A percentile compares a stretch with the other conserved stretches of the same genome.
These are phyloP conservation scores for Cicer chorassanicum DNA, from an alignment of 306 rosid species.

Conservation along the genomic window DNA sequence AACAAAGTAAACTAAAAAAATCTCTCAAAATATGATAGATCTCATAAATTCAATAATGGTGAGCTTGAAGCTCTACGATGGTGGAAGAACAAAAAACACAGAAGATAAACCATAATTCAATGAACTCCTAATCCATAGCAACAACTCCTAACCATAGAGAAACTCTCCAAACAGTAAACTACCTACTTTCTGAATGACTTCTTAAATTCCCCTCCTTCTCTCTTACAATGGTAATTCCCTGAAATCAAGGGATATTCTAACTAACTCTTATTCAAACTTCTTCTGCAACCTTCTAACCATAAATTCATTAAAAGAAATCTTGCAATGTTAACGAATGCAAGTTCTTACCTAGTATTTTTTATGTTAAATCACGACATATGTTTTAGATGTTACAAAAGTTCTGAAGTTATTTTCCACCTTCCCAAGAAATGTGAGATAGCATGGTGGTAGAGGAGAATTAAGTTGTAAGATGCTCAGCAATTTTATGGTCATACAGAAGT, in stretches of 20 bases:
- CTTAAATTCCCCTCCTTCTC: too few species aligned
- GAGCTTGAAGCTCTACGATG: background rate
- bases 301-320: too few species aligned
- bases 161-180: background rate
- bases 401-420: slow-evolving; percentile 8
- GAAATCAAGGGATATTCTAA: too few species aligned
- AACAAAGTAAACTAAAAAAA: too few species aligned
- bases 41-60: background rate
- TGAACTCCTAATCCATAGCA: background rate
- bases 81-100: background rate
- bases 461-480: background rate
- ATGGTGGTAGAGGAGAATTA: background rate
- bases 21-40: too few species aligned
- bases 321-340: too few species aligned
- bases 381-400: slow-evolving; percentile 18
- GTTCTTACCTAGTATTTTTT: too few species aligned
- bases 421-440: slow-evolving; percentile 15
- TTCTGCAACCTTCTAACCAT: too few species aligned
- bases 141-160: background rate
- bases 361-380: too few species aligned
- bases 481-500: slow-evolving; percentile 8
- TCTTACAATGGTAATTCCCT: too few species aligned
- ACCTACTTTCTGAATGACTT: background rate
- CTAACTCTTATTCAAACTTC: too few species aligned
- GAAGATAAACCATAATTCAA: background rate